phyloP scores from a whole-genome alignment of 805 yeast species.

The Wickerhamomyces ciferrii region DNA sequence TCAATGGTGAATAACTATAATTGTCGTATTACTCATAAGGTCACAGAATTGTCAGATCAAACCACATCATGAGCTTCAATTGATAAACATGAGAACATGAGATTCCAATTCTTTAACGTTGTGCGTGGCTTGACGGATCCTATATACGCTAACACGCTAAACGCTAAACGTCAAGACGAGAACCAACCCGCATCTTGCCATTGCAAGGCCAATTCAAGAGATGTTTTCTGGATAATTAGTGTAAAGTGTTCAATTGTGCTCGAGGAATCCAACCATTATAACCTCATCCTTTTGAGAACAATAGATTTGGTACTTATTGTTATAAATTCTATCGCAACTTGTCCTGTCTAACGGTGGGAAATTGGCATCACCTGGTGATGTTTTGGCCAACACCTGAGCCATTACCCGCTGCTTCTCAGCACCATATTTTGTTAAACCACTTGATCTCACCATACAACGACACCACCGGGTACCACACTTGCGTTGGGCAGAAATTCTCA shows the following conservation, averaged over 20 bases:
- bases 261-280: too few species aligned
- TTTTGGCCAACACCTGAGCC: not conserved
- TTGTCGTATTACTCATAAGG: too few species aligned
- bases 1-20: too few species aligned
- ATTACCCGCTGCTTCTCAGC: not conserved
- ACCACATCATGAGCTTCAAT: not conserved
- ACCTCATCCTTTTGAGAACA: too few species aligned
- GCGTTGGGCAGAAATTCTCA: not conserved
- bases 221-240: too few species aligned
- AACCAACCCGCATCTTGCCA: not conserved
- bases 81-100: not conserved
- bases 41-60: not conserved
- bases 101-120: not conserved
- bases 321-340: too few species aligned
- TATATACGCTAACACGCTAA: not conserved
- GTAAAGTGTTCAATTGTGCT: not conserved
- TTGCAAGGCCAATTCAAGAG: not conserved
- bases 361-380: not conserved
- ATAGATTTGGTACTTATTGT: too few species aligned
- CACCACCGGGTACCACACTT: conserved; percentile 1
- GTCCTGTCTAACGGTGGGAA: not conserved
- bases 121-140: not conserved
- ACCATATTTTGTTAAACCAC: not conserved
- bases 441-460: not conserved
- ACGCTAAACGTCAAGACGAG: not conserved